These are phyloP conservation scores for Coccomyxa sp. DNA, from an alignment of 139 green algal genomes.

Conservation along the genomic window DNA sequence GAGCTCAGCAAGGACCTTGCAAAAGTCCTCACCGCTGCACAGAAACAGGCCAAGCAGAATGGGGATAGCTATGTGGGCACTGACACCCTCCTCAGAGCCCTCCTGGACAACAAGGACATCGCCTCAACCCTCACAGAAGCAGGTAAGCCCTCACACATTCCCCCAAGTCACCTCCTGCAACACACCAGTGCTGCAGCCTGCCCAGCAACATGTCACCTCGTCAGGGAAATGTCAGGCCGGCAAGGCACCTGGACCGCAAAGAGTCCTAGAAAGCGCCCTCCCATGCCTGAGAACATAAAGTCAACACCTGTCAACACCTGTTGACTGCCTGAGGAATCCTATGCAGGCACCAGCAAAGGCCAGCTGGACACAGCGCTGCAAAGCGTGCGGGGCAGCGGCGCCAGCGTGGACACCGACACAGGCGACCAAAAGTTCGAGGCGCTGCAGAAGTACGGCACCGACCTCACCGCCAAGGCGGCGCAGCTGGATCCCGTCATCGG, in stretches of 20 bases:
- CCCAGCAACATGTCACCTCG: no score
- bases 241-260: no score
- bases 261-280: no score
- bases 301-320: no score
- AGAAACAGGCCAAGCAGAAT: slow-evolving; percentile 65
- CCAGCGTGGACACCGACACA: slow-evolving; percentile 36
- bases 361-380: slow-evolving; percentile 66
- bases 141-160: no score
- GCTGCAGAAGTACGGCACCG: slow-evolving; percentile 83
- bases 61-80: slow-evolving; percentile 70
- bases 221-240: no score
- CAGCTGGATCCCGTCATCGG: slow-evolving; percentile 79
- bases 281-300: no score
- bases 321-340: no score
- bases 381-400: slow-evolving; percentile 49
- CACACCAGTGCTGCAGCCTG: no score
- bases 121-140: slow-evolving; percentile 40
- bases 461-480: slow-evolving; percentile 87
- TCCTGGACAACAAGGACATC: slow-evolving; percentile 50
- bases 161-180: no score
- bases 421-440: slow-evolving; percentile 85
- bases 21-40: slow-evolving; percentile 45
- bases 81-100: slow-evolving; percentile 64
- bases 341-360: slow-evolving; percentile 45
- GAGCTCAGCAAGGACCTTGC: slow-evolving; percentile 23